Base-by-base conservation (phyloP, 768 basidiomycete species). In the Amylocystis lapponica region DNA sequence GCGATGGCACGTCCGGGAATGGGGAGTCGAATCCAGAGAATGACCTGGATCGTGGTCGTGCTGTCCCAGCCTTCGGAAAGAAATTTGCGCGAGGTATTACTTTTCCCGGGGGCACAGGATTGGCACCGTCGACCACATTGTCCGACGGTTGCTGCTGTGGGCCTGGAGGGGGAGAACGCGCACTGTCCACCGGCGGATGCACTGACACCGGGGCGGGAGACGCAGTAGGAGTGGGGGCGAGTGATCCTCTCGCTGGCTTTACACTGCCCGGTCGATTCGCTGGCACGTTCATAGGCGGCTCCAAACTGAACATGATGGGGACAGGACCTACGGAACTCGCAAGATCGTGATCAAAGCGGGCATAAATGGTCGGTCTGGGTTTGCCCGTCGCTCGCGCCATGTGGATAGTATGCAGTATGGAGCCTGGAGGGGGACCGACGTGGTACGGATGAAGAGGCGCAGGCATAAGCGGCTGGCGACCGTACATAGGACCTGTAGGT, bases 21-120 rank as follows among this genome's bases (percentile, higher is more conserved):
- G 60, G 52, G 4, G 70, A 66, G 39, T 78, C 74, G 60, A 87
- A 82, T 3, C 77, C 82, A 8, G 86, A 88, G 56, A 90, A 90
- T 17, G 84, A 87, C 38, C 86, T 61, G 4, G 87, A 88, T 5
- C 75, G 63, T 12, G 74, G 76, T 5, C 87, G 65, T 8, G 66
- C 52, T 3, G 68, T 68, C 6, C 70, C 67, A 8, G 66, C 67
- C 43, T 72, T 71, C 0, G 86, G 84, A 44, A 77, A 69, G 54
- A 88, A 86, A 36, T 83, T 81, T 0, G 81, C 68, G 12, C 83
- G 61, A 0, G 75, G 81, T 21, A 84, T 46, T 27, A 41, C 29
- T 26, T 32, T 40, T 27, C 30, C 9, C 6, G 25, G 20, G 27
- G 27, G 21, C 29, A 27, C 9, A 27, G 27, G 3, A 21, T 13